Evolutionary conservation across 1,284 basidiomycete species (phyloP).

Genomic region (Cryptococcus hybrid): DNA sequence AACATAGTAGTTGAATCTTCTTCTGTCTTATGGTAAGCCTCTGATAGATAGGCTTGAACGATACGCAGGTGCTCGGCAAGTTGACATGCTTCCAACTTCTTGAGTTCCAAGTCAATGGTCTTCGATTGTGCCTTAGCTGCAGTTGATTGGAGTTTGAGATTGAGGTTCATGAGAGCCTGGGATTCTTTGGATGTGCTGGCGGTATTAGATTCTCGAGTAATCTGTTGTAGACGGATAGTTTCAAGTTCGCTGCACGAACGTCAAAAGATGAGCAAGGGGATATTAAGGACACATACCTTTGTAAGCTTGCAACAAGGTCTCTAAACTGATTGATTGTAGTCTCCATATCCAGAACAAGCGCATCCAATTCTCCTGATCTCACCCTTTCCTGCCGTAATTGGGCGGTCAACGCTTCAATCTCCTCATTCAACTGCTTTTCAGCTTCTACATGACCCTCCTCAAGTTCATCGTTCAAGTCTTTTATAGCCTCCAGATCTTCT

Average conservation of each 20-base stretch:
- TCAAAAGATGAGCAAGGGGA: background rate
- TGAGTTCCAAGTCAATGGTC: conserved; percentile 81
- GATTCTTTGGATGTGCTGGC: conserved; percentile 69
- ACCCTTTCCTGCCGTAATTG: conserved; percentile 66
- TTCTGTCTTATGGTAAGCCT: conserved; percentile 80
- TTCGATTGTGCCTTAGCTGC: conserved; percentile 85
- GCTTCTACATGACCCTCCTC: conserved; percentile 96
- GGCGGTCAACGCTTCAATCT: conserved; percentile 74
- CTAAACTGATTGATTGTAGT: conserved; percentile 84
- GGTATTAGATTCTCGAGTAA: conserved; percentile 76
- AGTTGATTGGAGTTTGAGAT: conserved; percentile 85
- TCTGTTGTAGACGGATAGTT: conserved; percentile 72
- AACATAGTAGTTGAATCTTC: conserved; percentile 81
- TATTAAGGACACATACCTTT: conserved; percentile 58
- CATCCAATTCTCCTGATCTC: conserved; percentile 70
- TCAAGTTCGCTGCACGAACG: conserved; percentile 68
- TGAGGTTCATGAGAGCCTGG: conserved; percentile 82
- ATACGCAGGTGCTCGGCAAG: conserved; percentile 68
- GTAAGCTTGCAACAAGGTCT: conserved; percentile 78
- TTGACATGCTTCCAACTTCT: conserved; percentile 77
- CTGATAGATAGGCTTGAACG: conserved; percentile 75
- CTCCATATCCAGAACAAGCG: conserved; percentile 78
- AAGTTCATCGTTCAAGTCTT: conserved; percentile 94
- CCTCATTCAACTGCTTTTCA: conserved; percentile 86
- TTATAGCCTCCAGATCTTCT: conserved; percentile 92